phyloP scores from a whole-genome alignment of 768 basidiomycete species.

The Mycena albidolilacea region DNA sequence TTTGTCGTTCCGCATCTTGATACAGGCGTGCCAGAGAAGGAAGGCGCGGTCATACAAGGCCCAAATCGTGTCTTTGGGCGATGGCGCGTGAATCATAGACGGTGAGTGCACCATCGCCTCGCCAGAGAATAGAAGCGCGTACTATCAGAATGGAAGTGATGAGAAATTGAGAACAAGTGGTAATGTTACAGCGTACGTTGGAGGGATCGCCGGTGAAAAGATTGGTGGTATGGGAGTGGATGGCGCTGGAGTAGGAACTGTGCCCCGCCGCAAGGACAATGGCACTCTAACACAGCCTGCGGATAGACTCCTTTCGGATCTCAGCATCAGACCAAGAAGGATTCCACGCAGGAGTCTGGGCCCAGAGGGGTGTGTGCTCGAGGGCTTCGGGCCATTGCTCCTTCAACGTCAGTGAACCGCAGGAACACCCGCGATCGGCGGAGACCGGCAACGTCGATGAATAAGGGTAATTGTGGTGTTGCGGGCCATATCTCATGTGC shows the following conservation, averaged over 20 bases:
- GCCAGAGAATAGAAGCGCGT: constrained; percentile 82
- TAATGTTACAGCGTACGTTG: constrained; percentile 63
- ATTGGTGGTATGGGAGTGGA: constrained; percentile 55
- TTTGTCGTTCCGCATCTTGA: constrained; percentile 67
- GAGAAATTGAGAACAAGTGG: constrained; percentile 6
- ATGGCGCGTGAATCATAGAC: constrained; percentile 49
- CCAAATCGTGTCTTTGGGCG: constrained; percentile 80
- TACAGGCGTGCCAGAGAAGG: constrained; percentile 82
- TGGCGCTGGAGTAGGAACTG: constrained; percentile 70
- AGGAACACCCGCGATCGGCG: constrained; percentile 59
- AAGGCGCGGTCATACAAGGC: constrained; percentile 80
- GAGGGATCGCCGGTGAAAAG: constrained; percentile 74
- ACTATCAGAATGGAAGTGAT: constrained; percentile 56
- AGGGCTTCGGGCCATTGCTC: constrained; percentile 63
- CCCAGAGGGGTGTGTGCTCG: constrained; percentile 75
- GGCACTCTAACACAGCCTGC: constrained; percentile 82
- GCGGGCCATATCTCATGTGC: background rate
- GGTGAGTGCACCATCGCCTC: constrained; percentile 66
- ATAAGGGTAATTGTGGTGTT: constrained; percentile 7
- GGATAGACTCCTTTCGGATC: constrained; percentile 78
- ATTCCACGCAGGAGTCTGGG: constrained; percentile 76
- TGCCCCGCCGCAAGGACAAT: constrained; percentile 76
- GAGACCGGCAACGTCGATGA: constrained; percentile 11
- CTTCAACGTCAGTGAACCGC: constrained; percentile 65
- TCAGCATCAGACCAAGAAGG: constrained; percentile 71